Evolutionary conservation across 1,139 yeast genomes (phyloP).

Genomic region (Blastobotrys arbuscula): DNA sequence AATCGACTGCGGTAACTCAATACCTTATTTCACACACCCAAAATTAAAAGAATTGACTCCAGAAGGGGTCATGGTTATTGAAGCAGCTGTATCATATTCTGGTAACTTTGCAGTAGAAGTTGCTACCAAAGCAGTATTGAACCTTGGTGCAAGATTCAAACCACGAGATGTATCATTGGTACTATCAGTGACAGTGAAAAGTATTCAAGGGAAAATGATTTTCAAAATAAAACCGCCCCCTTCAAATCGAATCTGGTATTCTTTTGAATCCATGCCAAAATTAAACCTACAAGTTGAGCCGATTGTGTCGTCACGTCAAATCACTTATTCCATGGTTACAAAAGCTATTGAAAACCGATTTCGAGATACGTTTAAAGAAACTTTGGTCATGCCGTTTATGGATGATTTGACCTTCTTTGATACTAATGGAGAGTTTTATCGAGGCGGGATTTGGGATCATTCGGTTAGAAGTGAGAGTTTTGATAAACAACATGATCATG

Average conservation of each 20-base stretch:
- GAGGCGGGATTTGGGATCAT: conserved; percentile 89
- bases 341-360: conserved; percentile 73
- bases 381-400: conserved; percentile 80
- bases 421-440: conserved; percentile 58
- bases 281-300: conserved; percentile 79
- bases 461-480: conserved; percentile 3
- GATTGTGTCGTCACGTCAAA: conserved; percentile 73
- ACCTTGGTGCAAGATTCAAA: conserved; percentile 69
- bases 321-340: conserved; percentile 72
- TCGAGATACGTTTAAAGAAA: conserved; percentile 69
- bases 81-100: conserved; percentile 56
- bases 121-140: conserved; percentile 71
- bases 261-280: conserved; percentile 74
- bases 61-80: conserved; percentile 69
- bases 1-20: conserved; percentile 70
- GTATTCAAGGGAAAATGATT: conserved; percentile 67
- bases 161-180: conserved; percentile 72
- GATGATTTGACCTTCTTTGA: conserved; percentile 76
- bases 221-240: conserved; percentile 83
- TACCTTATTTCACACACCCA: conserved; percentile 77
- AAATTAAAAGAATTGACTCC: conserved; percentile 64
- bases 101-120: conserved; percentile 73
- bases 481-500: background rate
- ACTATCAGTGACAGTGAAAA: conserved; percentile 62
- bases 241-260: conserved; percentile 83